Conservation (phyloP, 2,329 filamentous ascomycete species). For the Coleophoma cylindrospora region DNA sequence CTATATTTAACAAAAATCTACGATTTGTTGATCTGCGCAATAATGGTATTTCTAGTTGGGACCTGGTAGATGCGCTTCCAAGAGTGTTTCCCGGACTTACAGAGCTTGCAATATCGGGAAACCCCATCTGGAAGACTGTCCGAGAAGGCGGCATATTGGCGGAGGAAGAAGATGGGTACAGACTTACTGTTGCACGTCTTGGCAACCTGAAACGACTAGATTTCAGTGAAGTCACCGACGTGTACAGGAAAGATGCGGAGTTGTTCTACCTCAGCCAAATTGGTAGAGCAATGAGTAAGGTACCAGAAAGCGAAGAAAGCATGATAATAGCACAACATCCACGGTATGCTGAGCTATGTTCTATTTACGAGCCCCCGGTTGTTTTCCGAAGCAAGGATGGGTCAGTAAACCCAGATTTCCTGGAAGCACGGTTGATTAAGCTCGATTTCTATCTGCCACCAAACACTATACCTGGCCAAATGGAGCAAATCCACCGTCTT, state of each 20-base stretch:
- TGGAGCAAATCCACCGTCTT: slow-evolving; percentile 12
- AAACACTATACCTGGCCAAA: slow-evolving; percentile 8
- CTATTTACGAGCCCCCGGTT: slow-evolving; percentile 66
- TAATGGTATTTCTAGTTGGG: slow-evolving; percentile 66
- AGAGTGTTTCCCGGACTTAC: slow-evolving; percentile 66
- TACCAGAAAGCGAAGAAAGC: slow-evolving; percentile 45
- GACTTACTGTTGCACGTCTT: slow-evolving; percentile 79
- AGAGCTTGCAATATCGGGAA: slow-evolving; percentile 76
- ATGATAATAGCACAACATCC: slow-evolving; percentile 60
- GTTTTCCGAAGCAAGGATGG: slow-evolving; percentile 44
- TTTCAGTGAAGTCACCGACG: slow-evolving; percentile 63
- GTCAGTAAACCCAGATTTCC: slow-evolving; percentile 68
- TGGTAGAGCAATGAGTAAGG: slow-evolving; percentile 64
- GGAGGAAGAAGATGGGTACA: slow-evolving; percentile 75
- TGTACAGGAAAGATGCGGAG: slow-evolving; percentile 82
- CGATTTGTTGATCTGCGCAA: slow-evolving; percentile 67
- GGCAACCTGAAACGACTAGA: slow-evolving; percentile 65
- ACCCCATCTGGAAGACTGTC: slow-evolving; percentile 65
- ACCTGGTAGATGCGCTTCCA: slow-evolving; percentile 66
- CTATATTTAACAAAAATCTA: slow-evolving; percentile 16
- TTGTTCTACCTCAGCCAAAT: slow-evolving; percentile 90
- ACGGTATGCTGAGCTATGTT: slow-evolving; percentile 69
- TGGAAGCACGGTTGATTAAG: slow-evolving; percentile 72
- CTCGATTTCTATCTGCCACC: slow-evolving; percentile 45
- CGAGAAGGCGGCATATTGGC: slow-evolving; percentile 34